Evolutionary conservation across 2,329 filamentous ascomycete genomes (phyloP).

Genomic region (Sarocladiaceae sp.): DNA sequence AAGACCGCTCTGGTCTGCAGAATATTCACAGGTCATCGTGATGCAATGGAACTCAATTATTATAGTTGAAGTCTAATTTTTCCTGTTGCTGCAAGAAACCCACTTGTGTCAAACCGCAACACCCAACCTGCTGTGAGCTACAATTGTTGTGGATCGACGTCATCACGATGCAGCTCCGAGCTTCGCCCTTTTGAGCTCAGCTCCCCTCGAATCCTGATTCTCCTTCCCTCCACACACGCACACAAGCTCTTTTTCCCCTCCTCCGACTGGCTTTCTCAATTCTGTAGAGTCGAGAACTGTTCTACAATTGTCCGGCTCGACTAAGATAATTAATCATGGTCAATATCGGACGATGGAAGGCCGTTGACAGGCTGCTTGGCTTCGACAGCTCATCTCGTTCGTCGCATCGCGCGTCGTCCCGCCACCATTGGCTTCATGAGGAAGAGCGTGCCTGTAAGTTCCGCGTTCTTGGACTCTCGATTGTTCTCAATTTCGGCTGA

Average conservation of each 20-base stretch:
- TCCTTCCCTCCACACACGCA: background rate
- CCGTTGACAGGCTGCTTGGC: slow-evolving; percentile 26
- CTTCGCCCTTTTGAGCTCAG: background rate
- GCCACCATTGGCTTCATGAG: slow-evolving; percentile 35
- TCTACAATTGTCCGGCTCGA: background rate
- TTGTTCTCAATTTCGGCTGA: background rate
- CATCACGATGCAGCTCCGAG: background rate
- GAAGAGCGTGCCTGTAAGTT: slow-evolving; percentile 41
- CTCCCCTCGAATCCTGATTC: background rate
- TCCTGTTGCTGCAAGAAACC: no score
- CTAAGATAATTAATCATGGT: slow-evolving; percentile 4
- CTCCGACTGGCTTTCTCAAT: background rate
- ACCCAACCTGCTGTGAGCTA: no score
- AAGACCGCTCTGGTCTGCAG: no score
- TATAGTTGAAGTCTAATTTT: no score
- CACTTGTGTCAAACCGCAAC: no score
- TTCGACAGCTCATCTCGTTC: slow-evolving; percentile 16
- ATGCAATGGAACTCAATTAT: no score
- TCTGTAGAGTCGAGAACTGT: background rate
- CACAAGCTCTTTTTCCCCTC: background rate
- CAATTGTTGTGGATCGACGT: no score
- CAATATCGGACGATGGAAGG: slow-evolving; percentile 20
- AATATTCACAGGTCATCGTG: no score
- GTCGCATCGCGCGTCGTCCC: slow-evolving; percentile 11
- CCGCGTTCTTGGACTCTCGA: slow-evolving; percentile 3